These are phyloP conservation scores for Protea cynaroides DNA, from an alignment of 164 flowering plant genomes.

Conservation along the genomic window DNA sequence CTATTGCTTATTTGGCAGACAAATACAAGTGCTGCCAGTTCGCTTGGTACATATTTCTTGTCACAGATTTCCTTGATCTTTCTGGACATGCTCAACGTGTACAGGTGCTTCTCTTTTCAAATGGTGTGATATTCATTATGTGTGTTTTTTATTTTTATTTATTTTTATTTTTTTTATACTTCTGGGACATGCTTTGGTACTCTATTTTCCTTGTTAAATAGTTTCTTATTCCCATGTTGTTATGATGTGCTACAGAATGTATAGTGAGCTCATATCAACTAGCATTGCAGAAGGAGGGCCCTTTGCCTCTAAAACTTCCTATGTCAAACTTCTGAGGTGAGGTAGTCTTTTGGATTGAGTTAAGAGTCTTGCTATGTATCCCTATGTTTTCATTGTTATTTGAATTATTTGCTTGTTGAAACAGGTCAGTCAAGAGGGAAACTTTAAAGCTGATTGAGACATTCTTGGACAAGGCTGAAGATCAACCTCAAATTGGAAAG, in stretches of 20 bases:
- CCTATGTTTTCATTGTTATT: background rate
- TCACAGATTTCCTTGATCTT: constrained; percentile 84
- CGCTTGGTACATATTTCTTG: constrained; percentile 85
- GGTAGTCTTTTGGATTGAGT: constrained; percentile 1
- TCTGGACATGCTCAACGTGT: constrained; percentile 96
- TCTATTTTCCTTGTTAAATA: background rate
- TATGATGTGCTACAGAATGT: constrained; percentile 64
- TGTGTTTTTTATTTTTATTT: too few relatives aligned
- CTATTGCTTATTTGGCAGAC: constrained; percentile 53
- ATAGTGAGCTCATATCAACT: constrained; percentile 93
- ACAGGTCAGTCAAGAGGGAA: constrained; percentile 96
- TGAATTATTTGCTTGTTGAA: constrained; percentile 1
- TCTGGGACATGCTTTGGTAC: background rate
- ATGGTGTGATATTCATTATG: background rate
- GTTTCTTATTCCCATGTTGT: background rate
- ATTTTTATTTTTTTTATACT: too few relatives aligned
- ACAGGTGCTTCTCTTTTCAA: constrained; percentile 48
- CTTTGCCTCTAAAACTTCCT: constrained; percentile 79
- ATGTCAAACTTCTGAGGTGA: constrained; percentile 86
- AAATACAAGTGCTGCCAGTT: constrained; percentile 86
- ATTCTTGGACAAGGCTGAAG: constrained; percentile 96
- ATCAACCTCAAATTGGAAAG: constrained; percentile 92
- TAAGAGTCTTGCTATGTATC: background rate
- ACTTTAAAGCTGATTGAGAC: constrained; percentile 96
- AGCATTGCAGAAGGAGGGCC: constrained; percentile 94